Evolutionary conservation across 2,329 filamentous ascomycete genomes (phyloP).

Genomic region (Colletotrichum liaoningense): DNA sequence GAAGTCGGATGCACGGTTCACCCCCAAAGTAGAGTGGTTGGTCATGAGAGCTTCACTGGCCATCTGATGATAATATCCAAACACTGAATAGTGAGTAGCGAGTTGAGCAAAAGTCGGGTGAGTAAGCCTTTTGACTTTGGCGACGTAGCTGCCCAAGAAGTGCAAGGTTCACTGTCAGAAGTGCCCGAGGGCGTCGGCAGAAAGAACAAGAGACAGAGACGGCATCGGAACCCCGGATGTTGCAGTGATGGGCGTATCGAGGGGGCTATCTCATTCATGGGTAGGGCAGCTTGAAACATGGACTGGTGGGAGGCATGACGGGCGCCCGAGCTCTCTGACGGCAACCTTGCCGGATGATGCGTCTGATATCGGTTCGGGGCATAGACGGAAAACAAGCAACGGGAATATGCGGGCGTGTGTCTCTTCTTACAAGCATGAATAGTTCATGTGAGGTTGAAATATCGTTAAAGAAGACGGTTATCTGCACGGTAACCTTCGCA

Average conservation of each 20-base stretch:
- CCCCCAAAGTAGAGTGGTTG: neutral
- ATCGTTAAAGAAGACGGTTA: neutral
- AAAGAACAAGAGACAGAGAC: neutral
- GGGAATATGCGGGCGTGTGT: neutral
- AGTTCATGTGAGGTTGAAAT: neutral
- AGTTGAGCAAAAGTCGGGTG: neutral
- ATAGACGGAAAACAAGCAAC: neutral
- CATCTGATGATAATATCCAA: neutral
- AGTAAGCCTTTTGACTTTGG: neutral
- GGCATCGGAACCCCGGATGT: slow-evolving; percentile 14
- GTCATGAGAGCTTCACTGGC: neutral
- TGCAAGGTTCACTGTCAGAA: slow-evolving; percentile 2
- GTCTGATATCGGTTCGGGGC: slow-evolving; percentile 19
- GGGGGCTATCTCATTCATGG: slow-evolving; percentile 21
- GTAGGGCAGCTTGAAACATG: slow-evolving; percentile 34
- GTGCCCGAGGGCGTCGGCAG: slow-evolving; percentile 23
- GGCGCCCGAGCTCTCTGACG: slow-evolving; percentile 28
- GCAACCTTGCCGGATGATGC: slow-evolving; percentile 24
- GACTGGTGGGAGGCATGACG: slow-evolving; percentile 28
- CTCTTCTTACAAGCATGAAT: neutral
- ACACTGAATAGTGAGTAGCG: neutral
- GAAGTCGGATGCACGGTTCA: neutral
- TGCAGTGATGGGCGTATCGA: slow-evolving; percentile 17
- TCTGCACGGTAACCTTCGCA: neutral
- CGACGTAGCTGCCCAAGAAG: neutral